Evolutionary conservation across 1,284 basidiomycete genomes (phyloP).

Genomic region (Boletus chippewaensis): DNA sequence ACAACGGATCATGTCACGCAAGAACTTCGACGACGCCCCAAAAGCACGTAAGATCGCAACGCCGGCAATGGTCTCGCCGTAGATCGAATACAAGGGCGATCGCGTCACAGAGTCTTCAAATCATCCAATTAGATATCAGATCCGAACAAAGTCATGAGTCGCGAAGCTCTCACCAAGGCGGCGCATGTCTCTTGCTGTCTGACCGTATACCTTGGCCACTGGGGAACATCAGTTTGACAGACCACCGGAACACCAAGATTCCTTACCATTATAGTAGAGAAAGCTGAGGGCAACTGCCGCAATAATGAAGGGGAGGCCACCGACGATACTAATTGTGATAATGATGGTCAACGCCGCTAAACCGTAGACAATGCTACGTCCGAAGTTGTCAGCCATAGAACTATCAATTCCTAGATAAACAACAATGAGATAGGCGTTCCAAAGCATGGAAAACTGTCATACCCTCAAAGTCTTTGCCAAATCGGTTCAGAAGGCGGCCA

Average conservation of each 20-base stretch:
- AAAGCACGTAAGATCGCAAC: conserved; percentile 84
- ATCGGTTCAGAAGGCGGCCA: conserved; percentile 81
- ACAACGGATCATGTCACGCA: conserved; percentile 80
- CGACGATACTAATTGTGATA: conserved; percentile 75
- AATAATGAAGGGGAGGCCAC: conserved; percentile 68
- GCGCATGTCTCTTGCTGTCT: conserved; percentile 85
- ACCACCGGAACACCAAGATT: background rate
- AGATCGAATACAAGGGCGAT: conserved; percentile 88
- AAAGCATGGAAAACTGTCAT: background rate
- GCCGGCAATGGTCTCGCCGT: conserved; percentile 87
- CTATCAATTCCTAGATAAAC: conserved; percentile 70
- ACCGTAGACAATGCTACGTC: conserved; percentile 61
- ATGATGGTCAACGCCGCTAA: conserved; percentile 58
- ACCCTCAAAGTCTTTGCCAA: conserved; percentile 93
- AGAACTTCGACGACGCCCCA: conserved; percentile 79
- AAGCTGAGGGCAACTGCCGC: conserved; percentile 53
- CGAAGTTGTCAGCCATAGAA: conserved; percentile 79
- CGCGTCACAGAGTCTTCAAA: conserved; percentile 75
- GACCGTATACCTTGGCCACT: conserved; percentile 64
- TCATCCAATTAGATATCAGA: background rate
- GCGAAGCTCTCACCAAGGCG: conserved; percentile 58
- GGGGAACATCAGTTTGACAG: conserved; percentile 10
- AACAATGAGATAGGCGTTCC: background rate
- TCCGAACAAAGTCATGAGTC: background rate
- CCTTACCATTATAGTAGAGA: conserved; percentile 67